A percentile compares a stretch with the other conserved stretches of the same genome.
These are phyloP conservation scores for Xylariaceae sp. DNA, from an alignment of 2,329 filamentous ascomycete species.

Conservation along the genomic window DNA sequence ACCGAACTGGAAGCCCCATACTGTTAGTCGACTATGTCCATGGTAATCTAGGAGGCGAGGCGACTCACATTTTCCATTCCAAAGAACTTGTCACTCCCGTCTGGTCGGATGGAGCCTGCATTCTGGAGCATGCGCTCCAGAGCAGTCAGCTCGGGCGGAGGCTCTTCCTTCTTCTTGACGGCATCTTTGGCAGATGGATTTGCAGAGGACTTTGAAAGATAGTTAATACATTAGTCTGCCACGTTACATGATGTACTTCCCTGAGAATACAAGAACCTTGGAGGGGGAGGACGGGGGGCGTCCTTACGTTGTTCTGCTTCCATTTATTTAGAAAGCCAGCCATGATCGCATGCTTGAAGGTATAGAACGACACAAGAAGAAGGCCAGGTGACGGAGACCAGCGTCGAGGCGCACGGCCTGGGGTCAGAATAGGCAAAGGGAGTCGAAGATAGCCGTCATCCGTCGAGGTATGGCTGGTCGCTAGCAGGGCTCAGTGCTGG, in stretches of 20 bases:
- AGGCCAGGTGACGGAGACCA: conserved; percentile 16
- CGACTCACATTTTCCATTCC: conserved; percentile 86
- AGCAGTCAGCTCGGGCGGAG: conserved; percentile 58
- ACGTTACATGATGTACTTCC: not conserved
- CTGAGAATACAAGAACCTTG: not conserved
- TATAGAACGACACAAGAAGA: not conserved
- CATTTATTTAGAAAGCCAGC: conserved; percentile 59
- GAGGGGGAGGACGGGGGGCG: conserved; percentile 41
- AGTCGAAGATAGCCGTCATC: conserved; percentile 24
- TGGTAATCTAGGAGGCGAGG: conserved; percentile 7
- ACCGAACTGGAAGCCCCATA: conserved; percentile 67
- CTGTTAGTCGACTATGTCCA: conserved; percentile 34
- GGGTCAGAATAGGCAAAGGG: conserved; percentile 16
- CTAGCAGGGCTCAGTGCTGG: conserved; percentile 5
- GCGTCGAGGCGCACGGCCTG: conserved; percentile 26
- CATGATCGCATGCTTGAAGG: conserved; percentile 37
- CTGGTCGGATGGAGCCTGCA: conserved; percentile 74
- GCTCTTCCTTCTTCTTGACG: conserved; percentile 55
- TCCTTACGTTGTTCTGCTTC: conserved; percentile 46
- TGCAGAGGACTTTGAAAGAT: conserved; percentile 41
- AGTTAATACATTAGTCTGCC: conserved; percentile 23
- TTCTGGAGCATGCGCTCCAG: conserved; percentile 75
- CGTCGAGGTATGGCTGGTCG: conserved; percentile 18
- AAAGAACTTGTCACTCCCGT: conserved; percentile 97
- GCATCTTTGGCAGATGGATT: conserved; percentile 45